Percentiles rank a stretch among this genome's conserved stretches.
phyloP scores from a whole-genome alignment of 495 filamentous ascomycete species.

The Xylaria flabelliformis region DNA sequence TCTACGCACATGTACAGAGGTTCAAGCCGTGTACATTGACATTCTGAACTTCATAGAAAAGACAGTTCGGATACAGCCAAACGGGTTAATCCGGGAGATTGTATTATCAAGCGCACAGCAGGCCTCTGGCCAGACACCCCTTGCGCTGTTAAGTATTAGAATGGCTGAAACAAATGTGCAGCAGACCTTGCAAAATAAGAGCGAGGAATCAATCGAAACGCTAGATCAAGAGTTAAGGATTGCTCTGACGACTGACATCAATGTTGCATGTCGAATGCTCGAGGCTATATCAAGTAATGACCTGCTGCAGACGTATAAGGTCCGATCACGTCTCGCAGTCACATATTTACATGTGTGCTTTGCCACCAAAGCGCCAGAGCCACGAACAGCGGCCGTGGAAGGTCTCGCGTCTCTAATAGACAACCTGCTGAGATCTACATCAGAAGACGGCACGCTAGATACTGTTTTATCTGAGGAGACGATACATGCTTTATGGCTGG shows the following conservation, averaged over 20 bases:
- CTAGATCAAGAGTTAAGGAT: conserved; percentile 26
- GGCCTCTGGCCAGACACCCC: background rate
- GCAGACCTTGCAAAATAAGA: conserved; percentile 22
- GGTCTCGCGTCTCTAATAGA: conserved; percentile 48
- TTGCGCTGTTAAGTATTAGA: conserved; percentile 34
- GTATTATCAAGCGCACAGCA: background rate
- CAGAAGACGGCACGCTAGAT: conserved; percentile 4
- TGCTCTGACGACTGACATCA: conserved; percentile 31
- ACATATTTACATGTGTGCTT: conserved; percentile 35
- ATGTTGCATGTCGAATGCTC: conserved; percentile 37
- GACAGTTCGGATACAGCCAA: background rate
- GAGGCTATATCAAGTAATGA: conserved; percentile 31
- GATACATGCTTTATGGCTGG: conserved; percentile 39
- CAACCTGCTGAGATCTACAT: conserved; percentile 23
- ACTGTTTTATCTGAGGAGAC: conserved; percentile 33
- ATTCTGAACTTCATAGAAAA: conserved; percentile 45
- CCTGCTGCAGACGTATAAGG: conserved; percentile 16
- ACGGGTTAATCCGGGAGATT: background rate
- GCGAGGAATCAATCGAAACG: background rate
- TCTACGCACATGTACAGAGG: conserved; percentile 43
- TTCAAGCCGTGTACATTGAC: conserved; percentile 50
- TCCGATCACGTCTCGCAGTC: conserved; percentile 13
- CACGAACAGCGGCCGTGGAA: conserved; percentile 43
- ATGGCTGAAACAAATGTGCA: conserved; percentile 30
- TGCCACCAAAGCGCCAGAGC: conserved; percentile 41